Conservation (phyloP, 2,329 filamentous ascomycete genomes). For the Fusarium decemcellulare region DNA sequence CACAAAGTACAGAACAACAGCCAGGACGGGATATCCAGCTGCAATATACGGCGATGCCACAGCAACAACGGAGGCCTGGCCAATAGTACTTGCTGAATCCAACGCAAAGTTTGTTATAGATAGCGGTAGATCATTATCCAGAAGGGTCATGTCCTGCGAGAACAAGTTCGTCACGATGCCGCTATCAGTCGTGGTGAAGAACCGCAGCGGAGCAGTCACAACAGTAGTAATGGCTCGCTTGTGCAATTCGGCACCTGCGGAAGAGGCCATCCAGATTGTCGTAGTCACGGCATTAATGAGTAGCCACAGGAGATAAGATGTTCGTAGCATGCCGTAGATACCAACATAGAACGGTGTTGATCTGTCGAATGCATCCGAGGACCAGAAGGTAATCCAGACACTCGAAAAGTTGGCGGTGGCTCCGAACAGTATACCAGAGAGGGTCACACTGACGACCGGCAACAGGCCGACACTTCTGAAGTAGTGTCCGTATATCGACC, state of each 20-base stretch:
- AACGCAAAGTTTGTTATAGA: conserved; percentile 50
- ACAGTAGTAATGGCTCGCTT: conserved; percentile 51
- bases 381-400: conserved; percentile 60
- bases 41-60: conserved; percentile 59
- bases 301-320: conserved; percentile 36
- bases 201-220: conserved; percentile 56
- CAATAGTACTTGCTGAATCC: conserved; percentile 49
- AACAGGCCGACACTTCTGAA: conserved; percentile 45
- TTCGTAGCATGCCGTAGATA: conserved; percentile 47
- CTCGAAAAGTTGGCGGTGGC: conserved; percentile 49
- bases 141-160: conserved; percentile 60
- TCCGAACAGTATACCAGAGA: conserved; percentile 42
- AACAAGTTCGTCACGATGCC: conserved; percentile 61
- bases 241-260: conserved; percentile 53
- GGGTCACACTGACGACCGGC: conserved; percentile 36
- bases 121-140: conserved; percentile 57
- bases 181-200: conserved; percentile 58
- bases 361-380: conserved; percentile 48
- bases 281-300: conserved; percentile 24
- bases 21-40: conserved; percentile 64
- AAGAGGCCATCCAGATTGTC: conserved; percentile 46
- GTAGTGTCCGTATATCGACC: conserved; percentile 54
- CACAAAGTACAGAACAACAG: conserved; percentile 61
- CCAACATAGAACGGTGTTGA: conserved; percentile 49
- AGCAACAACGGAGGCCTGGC: conserved; percentile 64